These are phyloP conservation scores for Wickerhamiella brachini DNA, from an alignment of 805 yeast genomes.

Conservation along the genomic window DNA sequence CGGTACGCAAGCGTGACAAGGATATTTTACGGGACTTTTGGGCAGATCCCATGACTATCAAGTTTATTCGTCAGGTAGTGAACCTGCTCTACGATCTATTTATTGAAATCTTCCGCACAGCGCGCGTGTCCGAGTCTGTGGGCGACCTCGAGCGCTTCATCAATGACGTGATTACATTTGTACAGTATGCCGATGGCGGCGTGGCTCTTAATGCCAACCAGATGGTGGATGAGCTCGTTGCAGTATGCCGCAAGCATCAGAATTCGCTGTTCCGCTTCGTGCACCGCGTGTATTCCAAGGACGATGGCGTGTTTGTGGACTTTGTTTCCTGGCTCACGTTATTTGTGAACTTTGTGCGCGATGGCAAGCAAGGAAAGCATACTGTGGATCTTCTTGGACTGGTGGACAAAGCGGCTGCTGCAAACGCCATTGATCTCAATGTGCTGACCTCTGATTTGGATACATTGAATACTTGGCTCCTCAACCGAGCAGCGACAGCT, in stretches of 20 bases:
- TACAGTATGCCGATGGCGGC: constrained; percentile 38
- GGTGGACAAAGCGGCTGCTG: constrained; percentile 14
- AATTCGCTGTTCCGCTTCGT: constrained; percentile 59
- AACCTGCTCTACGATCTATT: constrained; percentile 63
- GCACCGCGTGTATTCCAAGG: constrained; percentile 71
- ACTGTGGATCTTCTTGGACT: constrained; percentile 34
- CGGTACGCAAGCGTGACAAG: constrained; percentile 62
- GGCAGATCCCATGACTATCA: constrained; percentile 75
- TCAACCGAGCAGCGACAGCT: constrained; percentile 16
- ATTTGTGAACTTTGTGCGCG: constrained; percentile 48
- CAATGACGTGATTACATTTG: constrained; percentile 46
- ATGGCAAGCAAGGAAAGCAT: constrained; percentile 34
- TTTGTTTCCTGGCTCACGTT: constrained; percentile 62
- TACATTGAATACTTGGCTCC: constrained; percentile 24
- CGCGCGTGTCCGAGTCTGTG: constrained; percentile 51
- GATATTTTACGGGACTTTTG: constrained; percentile 60
- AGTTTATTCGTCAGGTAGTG: constrained; percentile 57
- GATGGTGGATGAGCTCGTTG: constrained; percentile 52
- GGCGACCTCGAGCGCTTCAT: constrained; percentile 52
- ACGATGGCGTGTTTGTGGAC: constrained; percentile 57
- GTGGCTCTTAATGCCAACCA: constrained; percentile 41
- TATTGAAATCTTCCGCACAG: constrained; percentile 50
- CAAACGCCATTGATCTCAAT: constrained; percentile 22
- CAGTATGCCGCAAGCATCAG: constrained; percentile 57
- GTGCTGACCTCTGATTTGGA: constrained; percentile 30